phyloP scores from a whole-genome alignment of 2,329 filamentous ascomycete species.

The Penicillium hesseltinei region DNA sequence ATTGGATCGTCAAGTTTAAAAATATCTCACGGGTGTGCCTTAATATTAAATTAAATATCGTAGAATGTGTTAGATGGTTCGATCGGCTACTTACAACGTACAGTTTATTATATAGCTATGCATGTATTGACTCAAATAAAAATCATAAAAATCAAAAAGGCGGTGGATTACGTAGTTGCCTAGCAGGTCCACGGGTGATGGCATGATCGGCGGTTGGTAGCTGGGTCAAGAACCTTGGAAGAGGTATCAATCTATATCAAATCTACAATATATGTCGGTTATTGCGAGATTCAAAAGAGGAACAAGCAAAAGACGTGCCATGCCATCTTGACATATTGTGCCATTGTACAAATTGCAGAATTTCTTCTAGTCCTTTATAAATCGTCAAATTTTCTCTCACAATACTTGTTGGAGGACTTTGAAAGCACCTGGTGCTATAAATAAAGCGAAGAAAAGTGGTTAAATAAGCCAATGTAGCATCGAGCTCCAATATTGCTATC shows the following conservation, averaged over 20 bases:
- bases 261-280: neutral
- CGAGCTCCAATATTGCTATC: neutral
- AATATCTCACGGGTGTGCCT: neutral
- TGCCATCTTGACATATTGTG: neutral
- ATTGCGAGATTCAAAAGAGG: neutral
- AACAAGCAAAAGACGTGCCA: neutral
- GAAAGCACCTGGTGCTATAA: neutral
- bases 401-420: neutral
- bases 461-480: neutral
- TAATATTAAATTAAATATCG: neutral
- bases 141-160: neutral
- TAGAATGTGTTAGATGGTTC: neutral
- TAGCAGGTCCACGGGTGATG: constrained; percentile 2
- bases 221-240: neutral
- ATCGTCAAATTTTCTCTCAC: neutral
- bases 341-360: neutral
- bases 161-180: neutral
- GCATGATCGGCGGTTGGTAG: neutral
- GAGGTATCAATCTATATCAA: neutral
- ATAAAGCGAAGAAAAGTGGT: neutral
- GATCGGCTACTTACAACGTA: neutral
- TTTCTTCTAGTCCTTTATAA: neutral
- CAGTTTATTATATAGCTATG: neutral
- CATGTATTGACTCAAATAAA: neutral
- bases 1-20: constrained; percentile 2